A percentile compares a stretch with the other conserved stretches of the same genome.
phyloP scores from a whole-genome alignment of 768 basidiomycete genomes.

The Mycena metata region DNA sequence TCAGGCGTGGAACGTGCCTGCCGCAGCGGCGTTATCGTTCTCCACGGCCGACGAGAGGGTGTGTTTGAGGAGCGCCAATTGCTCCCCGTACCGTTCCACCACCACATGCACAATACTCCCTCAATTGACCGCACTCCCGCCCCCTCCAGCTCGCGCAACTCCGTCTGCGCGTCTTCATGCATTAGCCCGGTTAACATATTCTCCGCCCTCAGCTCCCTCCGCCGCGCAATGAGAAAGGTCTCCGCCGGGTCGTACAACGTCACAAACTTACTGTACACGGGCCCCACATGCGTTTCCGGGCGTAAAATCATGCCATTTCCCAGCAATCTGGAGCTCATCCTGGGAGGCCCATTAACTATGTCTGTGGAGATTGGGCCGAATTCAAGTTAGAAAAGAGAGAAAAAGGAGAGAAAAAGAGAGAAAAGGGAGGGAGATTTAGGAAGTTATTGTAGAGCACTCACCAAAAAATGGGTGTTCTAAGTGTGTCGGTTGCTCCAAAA shows the following conservation, averaged over 20 bases:
- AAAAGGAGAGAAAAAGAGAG: too few species aligned
- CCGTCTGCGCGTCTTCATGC: constrained; percentile 11
- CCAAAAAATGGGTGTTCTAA: too few species aligned
- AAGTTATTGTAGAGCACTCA: too few species aligned
- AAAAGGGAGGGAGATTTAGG: too few species aligned
- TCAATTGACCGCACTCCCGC: constrained; percentile 27
- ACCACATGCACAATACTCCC: constrained; percentile 29
- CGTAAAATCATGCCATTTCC: constrained; percentile 22
- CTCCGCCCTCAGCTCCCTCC: constrained; percentile 16
- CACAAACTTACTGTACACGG: constrained; percentile 21
- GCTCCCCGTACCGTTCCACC: constrained; percentile 27
- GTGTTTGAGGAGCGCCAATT: constrained; percentile 19
- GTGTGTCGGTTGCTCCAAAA: too few species aligned
- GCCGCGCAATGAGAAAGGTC: constrained; percentile 5
- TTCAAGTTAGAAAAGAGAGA: too few species aligned
- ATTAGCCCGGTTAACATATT: constrained; percentile 8
- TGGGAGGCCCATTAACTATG: too few species aligned
- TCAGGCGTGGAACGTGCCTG: constrained; percentile 22
- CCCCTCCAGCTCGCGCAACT: constrained; percentile 16
- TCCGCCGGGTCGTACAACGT: constrained; percentile 22
- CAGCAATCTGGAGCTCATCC: constrained; percentile 3
- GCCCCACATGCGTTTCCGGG: constrained; percentile 27
- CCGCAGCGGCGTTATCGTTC: background rate
- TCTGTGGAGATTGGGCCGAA: too few species aligned
- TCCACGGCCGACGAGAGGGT: background rate